Evolutionary conservation across 371 early-diverging fungal species (phyloP), one percentile per base, ranked within the genome.

Genomic region (Basidiobolus meristosporus): DNA sequence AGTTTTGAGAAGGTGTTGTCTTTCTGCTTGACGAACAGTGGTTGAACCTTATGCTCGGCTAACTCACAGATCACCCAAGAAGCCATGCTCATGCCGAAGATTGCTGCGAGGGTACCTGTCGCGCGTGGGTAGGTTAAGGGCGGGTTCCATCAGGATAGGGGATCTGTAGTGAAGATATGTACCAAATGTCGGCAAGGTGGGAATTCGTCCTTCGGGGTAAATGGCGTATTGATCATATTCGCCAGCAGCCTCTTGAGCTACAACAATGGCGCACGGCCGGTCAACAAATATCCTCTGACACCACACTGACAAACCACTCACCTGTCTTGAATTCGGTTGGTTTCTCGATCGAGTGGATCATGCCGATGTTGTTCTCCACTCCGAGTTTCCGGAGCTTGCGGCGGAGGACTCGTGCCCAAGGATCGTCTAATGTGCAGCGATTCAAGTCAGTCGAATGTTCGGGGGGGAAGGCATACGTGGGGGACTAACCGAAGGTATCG

Each of bases 1-100:
- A 90, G 40, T 0, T 81, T 58, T 4, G 49, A 44, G 44, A 86
- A 87, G 1, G 78, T 60, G 4, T 73, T 68, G 7, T 77, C 68
- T 31, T 89, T 75, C 26, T 66, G 58, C 43, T 90, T 90, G 54
- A 82, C 67, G 0, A 79, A 63, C 32, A 92, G 52, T 1, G 90
- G 90, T 23, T 83, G 76, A 6, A 73, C 66, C n/a, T 70, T 66
- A 52, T 72, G 82, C 1, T 69, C 66, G 2, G 83, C 78, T n/a
- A 93, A 53, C 41, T 68, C 63, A 15, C 82, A 70, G 19, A 87
- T 60, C 10, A 88, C 79, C 46, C 77, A 74, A 0, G 85, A 76
- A 2, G 89, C 91, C 59, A 93, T 77, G 9, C 84, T 62, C 62
- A 78, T 80, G 15, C 92, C 95, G 60, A 91, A 93, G 55, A 92